Evolutionary conservation across 2,329 filamentous ascomycete genomes (phyloP).

Genomic region (Calycina herbarum): DNA sequence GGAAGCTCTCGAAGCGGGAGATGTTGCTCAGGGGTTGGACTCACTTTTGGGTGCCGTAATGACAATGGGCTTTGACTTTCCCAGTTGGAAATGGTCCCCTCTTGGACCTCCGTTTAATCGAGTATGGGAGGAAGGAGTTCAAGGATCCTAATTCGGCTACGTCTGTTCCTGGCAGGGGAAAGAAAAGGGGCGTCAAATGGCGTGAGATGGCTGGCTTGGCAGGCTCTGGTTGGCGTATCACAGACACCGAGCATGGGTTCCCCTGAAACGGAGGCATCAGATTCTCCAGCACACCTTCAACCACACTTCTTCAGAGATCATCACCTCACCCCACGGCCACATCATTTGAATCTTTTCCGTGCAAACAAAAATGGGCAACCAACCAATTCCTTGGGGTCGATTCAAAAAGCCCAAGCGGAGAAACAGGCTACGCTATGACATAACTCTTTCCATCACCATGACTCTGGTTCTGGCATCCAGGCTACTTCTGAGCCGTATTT

Average conservation of each 20-base stretch:
- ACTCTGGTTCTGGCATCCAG: not conserved
- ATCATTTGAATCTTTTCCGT: not conserved
- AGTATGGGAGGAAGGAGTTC: not conserved
- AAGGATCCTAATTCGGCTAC: not conserved
- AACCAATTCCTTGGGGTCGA: not conserved
- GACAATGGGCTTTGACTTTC: slow-evolving; percentile 2
- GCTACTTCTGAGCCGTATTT: not conserved
- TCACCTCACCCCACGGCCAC: not conserved
- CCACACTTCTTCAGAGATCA: not conserved
- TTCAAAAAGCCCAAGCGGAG: not conserved
- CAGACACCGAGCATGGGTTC: not conserved
- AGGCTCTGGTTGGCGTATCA: too few species aligned
- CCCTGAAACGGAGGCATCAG: not conserved
- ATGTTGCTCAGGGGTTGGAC: not conserved
- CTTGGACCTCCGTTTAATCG: not conserved
- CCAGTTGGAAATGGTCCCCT: slow-evolving; percentile 3
- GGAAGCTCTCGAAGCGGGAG: not conserved
- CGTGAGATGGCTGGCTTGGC: not conserved
- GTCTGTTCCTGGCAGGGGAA: not conserved
- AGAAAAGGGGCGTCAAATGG: not conserved
- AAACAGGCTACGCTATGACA: not conserved
- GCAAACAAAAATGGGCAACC: not conserved
- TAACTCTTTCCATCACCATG: not conserved
- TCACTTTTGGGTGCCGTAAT: not conserved
- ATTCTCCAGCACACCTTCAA: not conserved